Conservation (phyloP, 805 yeast genomes). For the Millerozyma miso region DNA sequence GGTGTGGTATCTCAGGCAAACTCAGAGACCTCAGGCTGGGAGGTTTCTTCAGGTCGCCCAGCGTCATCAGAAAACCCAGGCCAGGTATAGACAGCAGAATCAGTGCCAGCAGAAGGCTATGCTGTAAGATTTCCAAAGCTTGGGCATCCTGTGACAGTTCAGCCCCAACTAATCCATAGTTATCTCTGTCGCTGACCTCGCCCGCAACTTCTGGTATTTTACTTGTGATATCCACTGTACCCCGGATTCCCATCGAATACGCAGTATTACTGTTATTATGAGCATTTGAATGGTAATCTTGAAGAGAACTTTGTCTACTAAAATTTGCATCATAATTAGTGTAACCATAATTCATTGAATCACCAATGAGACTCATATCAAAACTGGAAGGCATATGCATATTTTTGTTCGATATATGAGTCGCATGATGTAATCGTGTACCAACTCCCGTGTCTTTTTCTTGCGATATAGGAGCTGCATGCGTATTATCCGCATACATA, state of each 20-base stretch:
- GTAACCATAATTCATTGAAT: background rate
- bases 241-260: background rate
- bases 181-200: background rate
- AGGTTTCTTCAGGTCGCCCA: background rate
- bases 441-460: background rate
- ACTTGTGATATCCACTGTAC: background rate
- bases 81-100: background rate
- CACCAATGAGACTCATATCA: background rate
- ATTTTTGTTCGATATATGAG: background rate
- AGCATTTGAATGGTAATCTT: background rate
- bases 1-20: background rate
- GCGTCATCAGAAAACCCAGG: background rate
- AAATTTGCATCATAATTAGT: background rate
- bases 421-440: too few relatives aligned
- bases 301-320: background rate
- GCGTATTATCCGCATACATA: background rate
- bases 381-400: background rate
- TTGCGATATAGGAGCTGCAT: background rate
- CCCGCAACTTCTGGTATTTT: background rate
- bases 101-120: conserved; percentile 1
- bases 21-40: background rate
- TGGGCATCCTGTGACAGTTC: background rate
- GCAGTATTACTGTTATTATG: background rate
- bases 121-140: background rate
- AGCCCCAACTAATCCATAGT: background rate